Conservation (phyloP, 78 protist species). For the Polysphondylium violaceum region DNA sequence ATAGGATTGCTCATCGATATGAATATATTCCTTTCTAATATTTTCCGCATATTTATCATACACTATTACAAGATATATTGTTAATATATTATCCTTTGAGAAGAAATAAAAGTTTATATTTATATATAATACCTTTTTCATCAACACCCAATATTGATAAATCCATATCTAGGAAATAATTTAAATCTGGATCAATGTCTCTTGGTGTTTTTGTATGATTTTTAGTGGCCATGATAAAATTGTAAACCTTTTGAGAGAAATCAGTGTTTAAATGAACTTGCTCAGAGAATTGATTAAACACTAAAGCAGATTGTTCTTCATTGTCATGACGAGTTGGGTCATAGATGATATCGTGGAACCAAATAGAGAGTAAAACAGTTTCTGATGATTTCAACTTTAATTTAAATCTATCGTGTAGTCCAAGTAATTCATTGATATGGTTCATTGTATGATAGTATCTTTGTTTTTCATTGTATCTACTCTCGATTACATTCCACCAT, state of each 20-base stretch:
- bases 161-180: conserved; percentile 60
- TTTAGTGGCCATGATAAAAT: conserved; percentile 24
- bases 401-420: conserved; percentile 1
- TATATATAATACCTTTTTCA: background rate
- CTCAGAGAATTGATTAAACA: conserved; percentile 1
- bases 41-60: conserved; percentile 10
- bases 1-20: conserved; percentile 23
- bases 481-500: conserved; percentile 22
- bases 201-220: conserved; percentile 13
- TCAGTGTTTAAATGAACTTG: background rate
- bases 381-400: background rate
- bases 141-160: conserved; percentile 52
- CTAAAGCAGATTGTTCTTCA: conserved; percentile 17
- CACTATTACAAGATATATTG: background rate
- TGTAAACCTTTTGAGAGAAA: background rate
- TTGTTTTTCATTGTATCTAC: conserved; percentile 5
- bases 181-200: conserved; percentile 14
- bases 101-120: background rate
- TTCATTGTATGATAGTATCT: conserved; percentile 47
- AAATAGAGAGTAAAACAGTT: conserved; percentile 22
- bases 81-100: background rate
- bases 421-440: conserved; percentile 40
- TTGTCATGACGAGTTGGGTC: conserved; percentile 58
- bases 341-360: conserved; percentile 72
- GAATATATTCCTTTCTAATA: conserved; percentile 54